A percentile compares a stretch with the other conserved stretches of the same genome.
phyloP scores from a whole-genome alignment of 805 yeast genomes.

The Ogataea pignaliae region DNA sequence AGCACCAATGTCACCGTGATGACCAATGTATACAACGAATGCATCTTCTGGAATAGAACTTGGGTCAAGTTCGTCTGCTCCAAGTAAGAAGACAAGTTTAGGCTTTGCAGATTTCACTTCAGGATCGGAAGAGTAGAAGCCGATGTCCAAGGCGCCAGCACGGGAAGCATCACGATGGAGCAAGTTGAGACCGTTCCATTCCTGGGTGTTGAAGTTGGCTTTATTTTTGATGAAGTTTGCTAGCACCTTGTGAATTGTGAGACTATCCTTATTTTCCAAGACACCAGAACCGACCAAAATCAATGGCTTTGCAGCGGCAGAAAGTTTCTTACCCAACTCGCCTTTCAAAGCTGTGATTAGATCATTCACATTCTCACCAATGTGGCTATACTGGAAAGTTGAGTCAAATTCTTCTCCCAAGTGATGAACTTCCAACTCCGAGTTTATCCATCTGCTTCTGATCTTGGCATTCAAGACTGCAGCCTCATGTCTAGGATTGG shows the following conservation, averaged over 20 bases:
- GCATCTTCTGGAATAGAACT: constrained; percentile 76
- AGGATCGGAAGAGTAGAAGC: constrained; percentile 53
- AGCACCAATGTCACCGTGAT: constrained; percentile 89
- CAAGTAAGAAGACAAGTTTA: constrained; percentile 73
- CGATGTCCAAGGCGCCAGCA: constrained; percentile 81
- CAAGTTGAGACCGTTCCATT: constrained; percentile 79
- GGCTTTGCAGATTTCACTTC: constrained; percentile 49
- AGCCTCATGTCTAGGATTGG: constrained; percentile 88
- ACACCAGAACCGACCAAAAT: constrained; percentile 81
- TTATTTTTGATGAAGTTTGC: constrained; percentile 56
- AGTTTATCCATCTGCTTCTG: constrained; percentile 74
- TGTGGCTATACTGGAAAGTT: constrained; percentile 59
- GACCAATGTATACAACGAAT: constrained; percentile 86
- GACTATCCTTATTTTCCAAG: constrained; percentile 60
- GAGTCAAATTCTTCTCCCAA: constrained; percentile 77
- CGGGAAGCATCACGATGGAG: constrained; percentile 86
- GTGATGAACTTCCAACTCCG: constrained; percentile 58
- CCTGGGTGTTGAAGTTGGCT: constrained; percentile 57
- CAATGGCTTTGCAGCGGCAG: constrained; percentile 66
- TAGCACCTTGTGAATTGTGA: constrained; percentile 53
- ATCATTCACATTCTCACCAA: constrained; percentile 58
- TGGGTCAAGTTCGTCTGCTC: constrained; percentile 76
- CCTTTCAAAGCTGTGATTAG: constrained; percentile 61
- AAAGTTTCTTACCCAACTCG: constrained; percentile 61
- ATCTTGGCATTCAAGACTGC: constrained; percentile 82